Base-by-base conservation (phyloP, 352 stramenopile species). In the Phytophthora vignae region DNA sequence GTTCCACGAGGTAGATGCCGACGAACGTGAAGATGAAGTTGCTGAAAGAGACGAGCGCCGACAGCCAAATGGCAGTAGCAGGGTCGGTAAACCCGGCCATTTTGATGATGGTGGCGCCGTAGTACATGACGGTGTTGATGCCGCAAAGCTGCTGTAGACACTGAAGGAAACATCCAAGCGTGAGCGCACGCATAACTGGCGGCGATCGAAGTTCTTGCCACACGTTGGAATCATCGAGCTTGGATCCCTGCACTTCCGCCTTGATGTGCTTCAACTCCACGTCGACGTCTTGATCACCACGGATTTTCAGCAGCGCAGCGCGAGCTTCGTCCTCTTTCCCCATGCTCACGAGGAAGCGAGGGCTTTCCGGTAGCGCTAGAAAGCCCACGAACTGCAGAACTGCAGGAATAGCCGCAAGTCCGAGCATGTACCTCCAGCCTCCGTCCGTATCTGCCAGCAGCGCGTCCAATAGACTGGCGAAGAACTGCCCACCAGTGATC, bases 111-210 rank as follows among this genome's bases (percentile, higher is more conserved):
- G 77, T 90, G 21, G 84, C 85, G 38, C 85, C 84, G 56, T 92
- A 93, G 69, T 93, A 95, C 85, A 95, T 93, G 70, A 90, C 85
- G 4, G 84, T 94, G 69, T 94, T 94, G 77, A 94, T 93, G 22
- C 86, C 85, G 27, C 80, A 91, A 52, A 93, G 69, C 61, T 92
- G 85, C 64, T 90, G 81, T 9, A 93, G 71, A 11, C 31, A 62
- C 52, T 76, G 68, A 10, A 74, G 42, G 19, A 76, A 70, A 49
- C 86, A 93, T 38, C 86, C 86, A 8, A 93, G 52, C 6, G 81
- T 31, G n/a, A 75, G 40, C 19, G 59, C 71, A 19, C 40, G 85
- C 10, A 71, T 66, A 1, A 94, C 76, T 1, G 75, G 73, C 1
- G 76, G 71, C 2, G 74, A 73, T 1, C 64, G 66, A 29, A 77